A percentile compares a stretch with the other conserved stretches of the same genome.
phyloP scores from a whole-genome alignment of 1,284 basidiomycete species.

The Pyrrhoderma noxium region DNA sequence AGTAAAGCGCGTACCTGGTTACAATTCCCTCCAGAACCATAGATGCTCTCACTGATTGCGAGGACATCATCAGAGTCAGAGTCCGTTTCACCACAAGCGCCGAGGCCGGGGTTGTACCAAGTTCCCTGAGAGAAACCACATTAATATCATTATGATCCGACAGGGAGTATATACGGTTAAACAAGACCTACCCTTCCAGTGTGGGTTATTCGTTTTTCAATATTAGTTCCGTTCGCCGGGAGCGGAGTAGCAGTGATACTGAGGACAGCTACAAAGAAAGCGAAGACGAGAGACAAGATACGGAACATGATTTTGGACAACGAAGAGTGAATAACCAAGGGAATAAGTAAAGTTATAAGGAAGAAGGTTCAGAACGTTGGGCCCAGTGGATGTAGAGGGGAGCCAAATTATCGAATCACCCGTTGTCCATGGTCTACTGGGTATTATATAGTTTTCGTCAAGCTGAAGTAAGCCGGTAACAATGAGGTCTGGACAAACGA shows the following conservation, averaged over 20 bases:
- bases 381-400: neutral
- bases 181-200: constrained; percentile 38
- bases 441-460: neutral
- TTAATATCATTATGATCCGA: no score
- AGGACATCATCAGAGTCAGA: constrained; percentile 12
- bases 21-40: constrained; percentile 17
- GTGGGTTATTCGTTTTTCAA: constrained; percentile 44
- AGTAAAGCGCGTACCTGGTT: constrained; percentile 14
- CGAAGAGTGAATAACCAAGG: neutral
- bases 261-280: constrained; percentile 37
- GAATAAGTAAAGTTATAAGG: neutral
- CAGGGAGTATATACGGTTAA: constrained; percentile 9
- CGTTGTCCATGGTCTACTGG: neutral
- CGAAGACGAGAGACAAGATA: constrained; percentile 34
- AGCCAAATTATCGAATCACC: no score
- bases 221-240: constrained; percentile 24
- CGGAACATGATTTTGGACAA: constrained; percentile 9
- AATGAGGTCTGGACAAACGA: neutral
- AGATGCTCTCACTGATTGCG: constrained; percentile 14
- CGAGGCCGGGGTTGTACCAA: constrained; percentile 17
- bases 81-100: constrained; percentile 16
- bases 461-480: constrained; percentile 6
- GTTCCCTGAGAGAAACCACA: constrained; percentile 9
- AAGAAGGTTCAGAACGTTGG: neutral
- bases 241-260: constrained; percentile 42